Percentiles rank a stretch among this genome's conserved stretches.
phyloP scores from a whole-genome alignment of 164 flowering plant species.

The Vitis rupestris region DNA sequence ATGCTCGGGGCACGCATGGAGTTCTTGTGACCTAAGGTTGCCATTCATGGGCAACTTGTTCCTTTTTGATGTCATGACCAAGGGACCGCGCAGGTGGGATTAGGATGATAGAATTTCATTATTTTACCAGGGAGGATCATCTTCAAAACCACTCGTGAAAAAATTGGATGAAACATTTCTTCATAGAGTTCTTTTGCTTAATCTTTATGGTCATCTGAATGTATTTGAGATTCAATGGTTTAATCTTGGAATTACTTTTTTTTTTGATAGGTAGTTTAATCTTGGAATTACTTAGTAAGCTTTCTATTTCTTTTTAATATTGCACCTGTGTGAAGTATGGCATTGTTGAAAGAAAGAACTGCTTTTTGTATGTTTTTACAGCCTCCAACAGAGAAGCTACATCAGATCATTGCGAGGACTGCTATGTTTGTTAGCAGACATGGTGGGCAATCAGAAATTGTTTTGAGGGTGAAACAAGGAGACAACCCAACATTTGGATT shows the following conservation, averaged over 20 bases:
- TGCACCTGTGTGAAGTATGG: constrained; percentile 1
- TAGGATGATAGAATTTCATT: constrained; percentile 54
- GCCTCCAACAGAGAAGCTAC: constrained; percentile 95
- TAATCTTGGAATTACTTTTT: constrained; percentile 15
- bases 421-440: constrained; percentile 80
- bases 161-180: constrained; percentile 40
- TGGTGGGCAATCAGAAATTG: constrained; percentile 95
- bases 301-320: background rate
- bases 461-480: constrained; percentile 94
- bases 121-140: constrained; percentile 27
- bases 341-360: constrained; percentile 17
- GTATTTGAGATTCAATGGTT: constrained; percentile 32
- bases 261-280: background rate
- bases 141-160: constrained; percentile 32
- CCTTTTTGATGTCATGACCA: constrained; percentile 72
- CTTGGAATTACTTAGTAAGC: constrained; percentile 17
- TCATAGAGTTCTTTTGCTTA: constrained; percentile 42
- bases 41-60: constrained; percentile 72
- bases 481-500: constrained; percentile 97
- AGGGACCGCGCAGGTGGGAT: constrained; percentile 94
- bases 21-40: constrained; percentile 67
- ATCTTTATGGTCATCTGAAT: constrained; percentile 36
- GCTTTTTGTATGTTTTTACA: constrained; percentile 39
- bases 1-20: constrained; percentile 83
- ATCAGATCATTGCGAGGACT: constrained; percentile 95